Conservation (phyloP, 2,329 filamentous ascomycete species). For the Hypoxylon sp. region DNA sequence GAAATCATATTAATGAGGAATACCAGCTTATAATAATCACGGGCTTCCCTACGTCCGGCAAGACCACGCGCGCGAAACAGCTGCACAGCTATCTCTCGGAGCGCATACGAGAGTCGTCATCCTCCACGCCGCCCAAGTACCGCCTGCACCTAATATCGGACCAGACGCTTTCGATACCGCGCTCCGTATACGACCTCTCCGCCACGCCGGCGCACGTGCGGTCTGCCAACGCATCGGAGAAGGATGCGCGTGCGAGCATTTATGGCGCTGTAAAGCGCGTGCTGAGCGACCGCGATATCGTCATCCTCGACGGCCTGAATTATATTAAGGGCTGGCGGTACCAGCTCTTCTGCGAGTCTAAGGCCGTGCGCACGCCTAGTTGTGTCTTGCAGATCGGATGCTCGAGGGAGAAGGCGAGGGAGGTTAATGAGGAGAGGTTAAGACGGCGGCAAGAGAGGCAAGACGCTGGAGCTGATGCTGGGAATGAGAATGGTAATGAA, state of each 20-base stretch:
- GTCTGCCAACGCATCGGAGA: conserved; percentile 81
- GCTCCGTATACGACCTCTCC: conserved; percentile 78
- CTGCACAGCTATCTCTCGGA: conserved; percentile 74
- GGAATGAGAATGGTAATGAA: conserved; percentile 46
- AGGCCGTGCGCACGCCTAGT: conserved; percentile 81
- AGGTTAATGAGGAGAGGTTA: conserved; percentile 73
- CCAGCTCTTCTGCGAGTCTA: conserved; percentile 87
- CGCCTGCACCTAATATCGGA: conserved; percentile 83
- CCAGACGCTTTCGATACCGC: conserved; percentile 77
- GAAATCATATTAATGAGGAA: conserved; percentile 5
- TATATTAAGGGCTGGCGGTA: conserved; percentile 94
- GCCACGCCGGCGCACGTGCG: conserved; percentile 71
- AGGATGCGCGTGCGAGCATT: conserved; percentile 82
- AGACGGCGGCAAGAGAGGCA: conserved; percentile 60
- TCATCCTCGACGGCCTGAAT: conserved; percentile 84
- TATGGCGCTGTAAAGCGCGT: conserved; percentile 85
- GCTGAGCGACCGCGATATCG: conserved; percentile 79
- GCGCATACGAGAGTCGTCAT: conserved; percentile 63
- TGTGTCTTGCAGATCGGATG: conserved; percentile 79
- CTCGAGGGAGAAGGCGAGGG: conserved; percentile 64
- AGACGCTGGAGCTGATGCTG: conserved; percentile 53
- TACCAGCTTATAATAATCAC: conserved; percentile 75
- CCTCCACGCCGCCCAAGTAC: conserved; percentile 61
- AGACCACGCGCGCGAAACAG: conserved; percentile 76
- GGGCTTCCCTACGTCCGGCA: conserved; percentile 77